Base-by-base conservation (phyloP, 805 yeast genomes). In the Wickerhamomyces sydowiorum region DNA sequence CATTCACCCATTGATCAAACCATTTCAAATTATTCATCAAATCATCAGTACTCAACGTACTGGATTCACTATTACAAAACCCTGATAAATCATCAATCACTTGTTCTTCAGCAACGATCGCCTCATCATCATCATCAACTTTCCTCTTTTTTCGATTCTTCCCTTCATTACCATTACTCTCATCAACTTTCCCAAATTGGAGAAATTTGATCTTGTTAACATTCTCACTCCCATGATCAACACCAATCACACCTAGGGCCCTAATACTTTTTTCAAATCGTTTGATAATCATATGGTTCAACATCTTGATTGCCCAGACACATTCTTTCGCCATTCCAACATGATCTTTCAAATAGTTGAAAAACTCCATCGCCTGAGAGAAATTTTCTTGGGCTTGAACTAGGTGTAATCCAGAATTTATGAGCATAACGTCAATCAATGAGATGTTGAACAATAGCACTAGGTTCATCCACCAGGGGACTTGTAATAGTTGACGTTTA, bases 251-350 rank as follows among this genome's bases (percentile, higher is more conserved):
- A 4, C 50, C 52, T 38, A 80, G 56, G 1, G 54, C 53, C 10
- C 56, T 46, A 9, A 66, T 55, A n/a, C 74, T 65, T 40, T 70
- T 70, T 36, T 65, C 56, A 40, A 75, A 59, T 37, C 76, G 60
- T 39, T 74, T 57, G n/a, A 70, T 58, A 36, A 73, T 59, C 50
- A 78, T 67, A 45, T 72, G 75, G 51, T 76, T 77, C 44, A 76
- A 60, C 66, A 72, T 73, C 46, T 76, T 76, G 33, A 80, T 51
- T 2, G 75, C 78, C 86, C 85, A 80, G n/a, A 76, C 51, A 51
- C 82, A 75, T 53, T 79, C 85, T 35, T 69, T 65, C 12, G 72
- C 74, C 86, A 79, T 79, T 15, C 52, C 52, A 7, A 50, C 71
- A 51, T 50, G 36, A 17, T 41, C 25, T 56, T 60, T 45, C 50